Conservation (phyloP, 495 filamentous ascomycete species). For the Penicillium macrosclerotiorum region DNA sequence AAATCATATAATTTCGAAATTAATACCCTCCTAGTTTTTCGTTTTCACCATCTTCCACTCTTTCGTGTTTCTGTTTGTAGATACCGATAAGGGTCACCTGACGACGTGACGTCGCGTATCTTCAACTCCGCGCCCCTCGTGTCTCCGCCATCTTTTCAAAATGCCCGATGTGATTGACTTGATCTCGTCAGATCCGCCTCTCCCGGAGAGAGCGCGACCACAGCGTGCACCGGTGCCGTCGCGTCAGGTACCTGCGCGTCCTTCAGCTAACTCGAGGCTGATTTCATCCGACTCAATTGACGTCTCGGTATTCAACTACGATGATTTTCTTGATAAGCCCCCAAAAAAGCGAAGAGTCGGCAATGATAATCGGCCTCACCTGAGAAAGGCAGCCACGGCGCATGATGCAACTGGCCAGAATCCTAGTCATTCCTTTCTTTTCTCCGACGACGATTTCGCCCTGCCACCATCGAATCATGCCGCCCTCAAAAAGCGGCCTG, state of each 20-base stretch:
- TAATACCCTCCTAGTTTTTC: slow-evolving; percentile 20
- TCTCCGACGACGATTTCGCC: slow-evolving; percentile 38
- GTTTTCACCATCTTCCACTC: not conserved
- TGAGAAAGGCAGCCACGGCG: not conserved
- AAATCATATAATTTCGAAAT: slow-evolving; percentile 12
- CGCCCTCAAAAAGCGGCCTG: slow-evolving; percentile 7
- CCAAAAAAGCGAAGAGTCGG: slow-evolving; percentile 44
- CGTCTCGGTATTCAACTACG: slow-evolving; percentile 29
- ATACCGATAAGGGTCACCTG: slow-evolving; percentile 18
- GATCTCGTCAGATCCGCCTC: slow-evolving; percentile 40
- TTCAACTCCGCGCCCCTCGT: slow-evolving; percentile 11
- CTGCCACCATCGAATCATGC: slow-evolving; percentile 20
- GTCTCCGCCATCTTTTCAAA: slow-evolving; percentile 9
- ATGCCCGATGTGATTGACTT: slow-evolving; percentile 48
- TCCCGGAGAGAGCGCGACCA: slow-evolving; percentile 10
- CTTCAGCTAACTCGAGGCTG: slow-evolving; percentile 5
- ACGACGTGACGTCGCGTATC: slow-evolving; percentile 26
- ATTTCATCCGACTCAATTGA: slow-evolving; percentile 55
- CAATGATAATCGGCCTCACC: slow-evolving; percentile 13
- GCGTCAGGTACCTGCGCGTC: slow-evolving; percentile 11
- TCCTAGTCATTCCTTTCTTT: slow-evolving; percentile 26
- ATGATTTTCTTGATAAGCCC: slow-evolving; percentile 33
- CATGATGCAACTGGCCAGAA: slow-evolving; percentile 2
- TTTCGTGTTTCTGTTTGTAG: not conserved
- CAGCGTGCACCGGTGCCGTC: slow-evolving; percentile 2